A percentile compares a stretch with the other conserved stretches of the same genome.
These are phyloP conservation scores for Coemansia sp. DNA, from an alignment of 192 early-diverging fungal genomes.

Conservation along the genomic window DNA sequence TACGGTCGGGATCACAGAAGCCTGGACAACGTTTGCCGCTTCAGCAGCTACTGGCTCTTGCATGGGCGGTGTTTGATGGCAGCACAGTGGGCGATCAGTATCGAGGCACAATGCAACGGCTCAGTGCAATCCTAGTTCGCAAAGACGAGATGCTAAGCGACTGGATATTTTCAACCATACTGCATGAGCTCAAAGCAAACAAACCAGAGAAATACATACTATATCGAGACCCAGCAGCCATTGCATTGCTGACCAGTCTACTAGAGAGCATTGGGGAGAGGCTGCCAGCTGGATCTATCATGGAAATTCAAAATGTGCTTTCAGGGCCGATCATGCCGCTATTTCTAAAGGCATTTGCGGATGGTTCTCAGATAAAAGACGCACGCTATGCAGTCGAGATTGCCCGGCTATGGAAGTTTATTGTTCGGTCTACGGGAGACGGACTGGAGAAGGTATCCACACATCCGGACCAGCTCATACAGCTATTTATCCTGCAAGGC, in stretches of 20 bases:
- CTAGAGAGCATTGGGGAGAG: conserved; percentile 23
- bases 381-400: conserved; percentile 14
- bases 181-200: conserved; percentile 35
- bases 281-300: background rate
- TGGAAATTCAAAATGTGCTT: conserved; percentile 30
- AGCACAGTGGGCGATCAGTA: background rate
- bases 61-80: conserved; percentile 36
- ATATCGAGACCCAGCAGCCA: conserved; percentile 18
- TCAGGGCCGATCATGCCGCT: conserved; percentile 29
- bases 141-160: conserved; percentile 41
- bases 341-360: conserved; percentile 28
- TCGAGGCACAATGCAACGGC: conserved; percentile 10
- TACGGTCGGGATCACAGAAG: conserved; percentile 10
- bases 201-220: conserved; percentile 15
- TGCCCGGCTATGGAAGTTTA: conserved; percentile 27
- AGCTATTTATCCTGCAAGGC: conserved; percentile 11
- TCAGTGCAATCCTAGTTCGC: conserved; percentile 33
- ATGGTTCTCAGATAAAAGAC: background rate
- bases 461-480: conserved; percentile 30
- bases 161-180: conserved; percentile 45
- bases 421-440: conserved; percentile 18
- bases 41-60: conserved; percentile 25
- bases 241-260: conserved; percentile 16
- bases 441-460: conserved; percentile 28
- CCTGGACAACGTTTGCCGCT: conserved; percentile 8